Base-by-base conservation (phyloP, 306 rosid genomes). In the Lathyrus sativus region DNA sequence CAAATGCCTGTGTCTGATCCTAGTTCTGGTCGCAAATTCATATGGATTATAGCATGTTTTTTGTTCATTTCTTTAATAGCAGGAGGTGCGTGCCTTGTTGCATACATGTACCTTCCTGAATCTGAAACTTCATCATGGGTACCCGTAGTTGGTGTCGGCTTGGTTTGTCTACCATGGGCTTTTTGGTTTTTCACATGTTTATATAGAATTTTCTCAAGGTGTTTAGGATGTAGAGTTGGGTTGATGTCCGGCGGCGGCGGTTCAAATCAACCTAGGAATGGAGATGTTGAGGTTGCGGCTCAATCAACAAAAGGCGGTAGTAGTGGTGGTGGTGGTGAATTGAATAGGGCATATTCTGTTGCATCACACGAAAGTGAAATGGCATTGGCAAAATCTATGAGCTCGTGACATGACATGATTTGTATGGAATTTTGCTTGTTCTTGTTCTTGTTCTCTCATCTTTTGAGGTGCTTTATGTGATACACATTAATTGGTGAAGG, bases 81-180 rank as follows among this genome's bases (percentile, higher is more conserved):
- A 42, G 95, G 96, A 6, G 98, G 98, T 0, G 83, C 39, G 4
- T 87, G 90, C 73, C 98, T 91, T 22, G 45, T 39, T 4, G 57
- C 82, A 7, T 91, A 82, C 73, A 7, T 85, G 58, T 18, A 71
- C 78, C 71, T 82, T 28, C 95, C 96, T 14, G 81, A 85, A 3
- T 26, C 86, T 1, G 39, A 62, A 43, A 12, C 73, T 3, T 6
- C 78, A 0, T 14, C 86, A 0, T 87, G 90, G 98, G 62, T 91
- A 37, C 88, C 91, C 0, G 6, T 62, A 8, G 68, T 35, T 0
- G 98, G 98, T 24, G 84, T 87, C 17, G 7, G 81, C 1, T 70
- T 91, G 76, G 85, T 91, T 60, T 81, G 90, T 50, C 77, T 91
- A 56, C 98, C 98, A n/a, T 91, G 98, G 96, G 61, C 82, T 29